Conservation (phyloP, 352 stramenopile species). For the Globisporangium cederbergense region DNA sequence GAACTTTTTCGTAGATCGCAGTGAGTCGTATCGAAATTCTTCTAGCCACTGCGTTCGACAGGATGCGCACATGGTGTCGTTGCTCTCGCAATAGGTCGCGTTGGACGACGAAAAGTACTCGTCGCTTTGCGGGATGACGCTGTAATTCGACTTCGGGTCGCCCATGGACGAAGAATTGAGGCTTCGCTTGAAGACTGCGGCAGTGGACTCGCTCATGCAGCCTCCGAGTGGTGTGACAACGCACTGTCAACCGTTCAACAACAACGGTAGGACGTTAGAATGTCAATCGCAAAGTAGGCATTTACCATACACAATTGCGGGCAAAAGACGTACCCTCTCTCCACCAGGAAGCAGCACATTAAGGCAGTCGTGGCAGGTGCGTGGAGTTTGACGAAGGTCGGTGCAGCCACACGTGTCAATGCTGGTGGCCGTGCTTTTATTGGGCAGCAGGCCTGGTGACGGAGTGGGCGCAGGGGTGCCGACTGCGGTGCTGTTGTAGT, state of each 20-base stretch:
- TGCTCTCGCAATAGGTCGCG: slow-evolving; percentile 30
- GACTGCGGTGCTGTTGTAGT: too few species aligned
- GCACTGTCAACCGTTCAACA: not conserved
- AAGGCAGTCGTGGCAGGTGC: slow-evolving; percentile 41
- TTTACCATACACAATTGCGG: too few species aligned
- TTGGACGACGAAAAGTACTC: slow-evolving; percentile 31
- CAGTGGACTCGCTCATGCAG: not conserved
- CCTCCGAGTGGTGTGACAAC: not conserved
- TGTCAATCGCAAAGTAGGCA: too few species aligned
- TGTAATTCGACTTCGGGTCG: slow-evolving; percentile 21
- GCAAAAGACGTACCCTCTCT: slow-evolving; percentile 7
- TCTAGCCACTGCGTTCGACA: slow-evolving; percentile 22
- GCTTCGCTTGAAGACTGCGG: not conserved
- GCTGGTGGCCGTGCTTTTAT: not conserved
- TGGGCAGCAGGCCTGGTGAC: not conserved
- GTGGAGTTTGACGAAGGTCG: slow-evolving; percentile 3
- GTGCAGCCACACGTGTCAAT: not conserved
- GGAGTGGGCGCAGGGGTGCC: too few species aligned
- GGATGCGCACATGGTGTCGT: slow-evolving; percentile 26
- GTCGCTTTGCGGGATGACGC: slow-evolving; percentile 30
- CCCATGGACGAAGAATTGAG: not conserved
- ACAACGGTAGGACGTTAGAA: too few species aligned
- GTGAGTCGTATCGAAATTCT: slow-evolving; percentile 10
- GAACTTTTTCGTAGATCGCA: slow-evolving; percentile 7
- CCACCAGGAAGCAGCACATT: slow-evolving; percentile 25